A percentile compares a stretch with the other conserved stretches of the same genome.
phyloP scores from a whole-genome alignment of 768 basidiomycete species.

The Sarcodon aspratus region DNA sequence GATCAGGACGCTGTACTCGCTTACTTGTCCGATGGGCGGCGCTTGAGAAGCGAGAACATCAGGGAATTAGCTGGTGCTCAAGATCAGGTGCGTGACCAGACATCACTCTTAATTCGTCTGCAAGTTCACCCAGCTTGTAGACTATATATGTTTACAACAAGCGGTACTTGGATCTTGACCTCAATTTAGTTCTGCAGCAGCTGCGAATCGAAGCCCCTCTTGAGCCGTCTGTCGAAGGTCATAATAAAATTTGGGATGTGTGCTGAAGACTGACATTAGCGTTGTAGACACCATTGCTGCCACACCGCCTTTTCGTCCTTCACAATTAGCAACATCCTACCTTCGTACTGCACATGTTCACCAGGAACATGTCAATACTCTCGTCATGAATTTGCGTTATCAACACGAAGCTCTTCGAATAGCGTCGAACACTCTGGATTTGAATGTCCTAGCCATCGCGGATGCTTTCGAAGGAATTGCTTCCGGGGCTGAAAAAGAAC shows the following conservation, averaged over 20 bases:
- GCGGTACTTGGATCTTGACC: constrained; percentile 57
- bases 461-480: constrained; percentile 62
- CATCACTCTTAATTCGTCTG: neutral
- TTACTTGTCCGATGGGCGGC: constrained; percentile 70
- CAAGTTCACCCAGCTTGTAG: constrained; percentile 18
- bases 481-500: constrained; percentile 43
- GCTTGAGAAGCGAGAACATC: constrained; percentile 59
- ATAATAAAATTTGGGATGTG: constrained; percentile 5
- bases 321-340: constrained; percentile 57
- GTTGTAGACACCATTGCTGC: constrained; percentile 43
- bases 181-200: constrained; percentile 53
- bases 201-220: constrained; percentile 50
- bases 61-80: constrained; percentile 65
- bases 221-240: constrained; percentile 68
- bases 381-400: constrained; percentile 39
- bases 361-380: constrained; percentile 46
- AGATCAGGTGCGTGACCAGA: constrained; percentile 47
- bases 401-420: constrained; percentile 67
- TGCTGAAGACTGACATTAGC: constrained; percentile 1
- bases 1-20: constrained; percentile 61
- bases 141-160: constrained; percentile 81
- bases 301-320: constrained; percentile 63
- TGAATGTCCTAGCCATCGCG: constrained; percentile 57
- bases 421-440: constrained; percentile 61
- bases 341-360: constrained; percentile 53